Base-by-base conservation (phyloP, 1,284 basidiomycete genomes). In the Apiotrichum siamense region DNA sequence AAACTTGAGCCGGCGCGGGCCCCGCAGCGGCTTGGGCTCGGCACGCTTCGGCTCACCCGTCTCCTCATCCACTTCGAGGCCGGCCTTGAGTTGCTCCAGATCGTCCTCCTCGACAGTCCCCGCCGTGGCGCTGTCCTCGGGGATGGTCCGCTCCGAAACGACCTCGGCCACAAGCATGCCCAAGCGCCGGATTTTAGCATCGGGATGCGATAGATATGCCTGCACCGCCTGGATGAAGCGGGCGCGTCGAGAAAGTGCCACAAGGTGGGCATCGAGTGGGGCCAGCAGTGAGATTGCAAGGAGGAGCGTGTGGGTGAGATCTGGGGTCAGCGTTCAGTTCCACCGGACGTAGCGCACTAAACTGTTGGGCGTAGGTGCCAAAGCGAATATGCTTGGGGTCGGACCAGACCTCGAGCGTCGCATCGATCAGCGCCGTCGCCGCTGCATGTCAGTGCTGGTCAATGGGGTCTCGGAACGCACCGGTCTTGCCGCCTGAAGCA, bases 131-230 rank as follows among this genome's bases (percentile, higher is more conserved):
- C 42, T 42, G 7, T 55, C 49, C 13, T 46, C 49, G 24, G 47
- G 48, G 13, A 47, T 44, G 7, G 67, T 76, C 21, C 59, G 60
- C 50, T 59, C 61, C 51, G 64, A 69, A 7, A 78, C 50, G 21
- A 86, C 75, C 70, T 98, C 94, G 0, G 88, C 94, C 0, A 84
- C 83, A 12, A 97, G 79, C 92, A 97, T 96, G 3, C 94, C 94
- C 58, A 90, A 85, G n/a, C 85, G 79, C 2, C 93, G 83, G 13
- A 96, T 79, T 2, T 81, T 79, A 4, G 79, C 74, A 52, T 94
- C 89, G 4, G 86, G 75, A 62, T 96, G 90, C 0, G 78, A 78
- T 37, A 96, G 83, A 64, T 92, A 94, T 7, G 75, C 73, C 10
- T 86, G 82, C 26, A 97, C 79, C 6, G 84, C 83, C 20, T 79